Evolutionary conservation across 495 filamentous ascomycete species (phyloP).

Genomic region (Annulohypoxylon moriforme): DNA sequence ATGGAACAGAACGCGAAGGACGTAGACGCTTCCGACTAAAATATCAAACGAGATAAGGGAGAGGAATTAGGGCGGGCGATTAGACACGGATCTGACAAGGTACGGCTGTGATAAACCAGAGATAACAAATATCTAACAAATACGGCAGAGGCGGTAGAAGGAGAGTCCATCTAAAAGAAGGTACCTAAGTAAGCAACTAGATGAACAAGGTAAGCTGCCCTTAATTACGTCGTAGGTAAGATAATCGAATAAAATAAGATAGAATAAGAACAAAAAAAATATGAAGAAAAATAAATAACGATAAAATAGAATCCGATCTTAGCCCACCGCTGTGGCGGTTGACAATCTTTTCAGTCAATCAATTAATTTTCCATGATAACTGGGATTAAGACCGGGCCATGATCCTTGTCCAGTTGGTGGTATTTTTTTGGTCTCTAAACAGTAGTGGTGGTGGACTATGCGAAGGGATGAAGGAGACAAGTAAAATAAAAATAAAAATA

Average conservation of each 20-base stretch:
- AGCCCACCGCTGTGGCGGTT: slow-evolving; percentile 14
- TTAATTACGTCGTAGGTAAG: background rate
- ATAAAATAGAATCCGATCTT: slow-evolving; percentile 7
- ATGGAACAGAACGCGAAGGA: slow-evolving; percentile 8
- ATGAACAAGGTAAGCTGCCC: slow-evolving; percentile 22
- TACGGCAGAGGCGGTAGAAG: background rate
- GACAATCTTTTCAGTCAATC: slow-evolving; percentile 40
- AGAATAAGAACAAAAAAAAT: background rate
- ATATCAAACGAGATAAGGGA: slow-evolving; percentile 5
- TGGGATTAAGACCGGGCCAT: slow-evolving; percentile 40
- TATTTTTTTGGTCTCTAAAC: background rate
- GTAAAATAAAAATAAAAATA: too few species aligned
- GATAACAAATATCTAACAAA: slow-evolving; percentile 24
- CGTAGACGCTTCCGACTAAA: slow-evolving; percentile 3
- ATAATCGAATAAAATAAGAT: background rate
- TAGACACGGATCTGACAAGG: slow-evolving; percentile 23
- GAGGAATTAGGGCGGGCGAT: background rate
- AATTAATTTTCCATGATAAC: slow-evolving; percentile 42
- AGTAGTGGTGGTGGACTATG: background rate
- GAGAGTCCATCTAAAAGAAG: slow-evolving; percentile 13
- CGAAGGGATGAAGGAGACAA: too few species aligned
- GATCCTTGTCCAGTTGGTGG: slow-evolving; percentile 32
- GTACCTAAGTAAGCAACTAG: slow-evolving; percentile 9
- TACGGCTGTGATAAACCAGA: slow-evolving; percentile 18
- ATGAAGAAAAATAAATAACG: background rate